Conservation (phyloP, 345 rosid species). For the Carallia brachiata region DNA sequence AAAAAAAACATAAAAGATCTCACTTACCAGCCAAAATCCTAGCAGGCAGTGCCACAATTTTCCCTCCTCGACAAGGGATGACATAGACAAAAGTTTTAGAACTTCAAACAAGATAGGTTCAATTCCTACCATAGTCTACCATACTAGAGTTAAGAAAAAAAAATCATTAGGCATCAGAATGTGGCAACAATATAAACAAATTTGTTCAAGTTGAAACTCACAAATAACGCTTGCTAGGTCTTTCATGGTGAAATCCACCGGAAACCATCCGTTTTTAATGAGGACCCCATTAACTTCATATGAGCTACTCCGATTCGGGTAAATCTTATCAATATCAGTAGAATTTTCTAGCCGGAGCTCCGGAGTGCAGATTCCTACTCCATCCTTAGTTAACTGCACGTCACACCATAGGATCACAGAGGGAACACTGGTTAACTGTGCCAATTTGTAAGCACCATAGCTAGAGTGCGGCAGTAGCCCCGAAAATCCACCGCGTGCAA, state of each 20-base stretch:
- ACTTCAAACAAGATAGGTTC: too few relatives aligned
- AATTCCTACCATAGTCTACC: too few relatives aligned
- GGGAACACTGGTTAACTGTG: slow-evolving; percentile 23
- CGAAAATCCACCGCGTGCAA: slow-evolving; percentile 93
- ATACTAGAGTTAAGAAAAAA: background rate
- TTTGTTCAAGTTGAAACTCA: slow-evolving; percentile 37
- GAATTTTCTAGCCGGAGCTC: slow-evolving; percentile 53
- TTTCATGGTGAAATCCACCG: slow-evolving; percentile 56
- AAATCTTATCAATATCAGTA: slow-evolving; percentile 23
- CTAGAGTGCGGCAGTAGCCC: slow-evolving; percentile 85
- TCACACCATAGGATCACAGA: slow-evolving; percentile 69
- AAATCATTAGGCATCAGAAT: background rate
- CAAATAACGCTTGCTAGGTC: slow-evolving; percentile 39
- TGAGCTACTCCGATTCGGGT: slow-evolving; percentile 13
- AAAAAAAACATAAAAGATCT: too few relatives aligned
- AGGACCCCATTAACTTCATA: slow-evolving; percentile 59
- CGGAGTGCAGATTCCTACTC: slow-evolving; percentile 70
- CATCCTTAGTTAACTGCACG: slow-evolving; percentile 84
- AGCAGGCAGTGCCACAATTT: too few relatives aligned
- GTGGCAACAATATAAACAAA: background rate
- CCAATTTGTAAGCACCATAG: slow-evolving; percentile 42
- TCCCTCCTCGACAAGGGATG: too few relatives aligned
- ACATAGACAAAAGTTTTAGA: too few relatives aligned
- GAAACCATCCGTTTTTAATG: slow-evolving; percentile 51
- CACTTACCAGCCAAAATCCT: too few relatives aligned